Evolutionary conservation across 371 early-diverging fungal genomes (phyloP).

Genomic region (Actinomortierella ambigua): DNA sequence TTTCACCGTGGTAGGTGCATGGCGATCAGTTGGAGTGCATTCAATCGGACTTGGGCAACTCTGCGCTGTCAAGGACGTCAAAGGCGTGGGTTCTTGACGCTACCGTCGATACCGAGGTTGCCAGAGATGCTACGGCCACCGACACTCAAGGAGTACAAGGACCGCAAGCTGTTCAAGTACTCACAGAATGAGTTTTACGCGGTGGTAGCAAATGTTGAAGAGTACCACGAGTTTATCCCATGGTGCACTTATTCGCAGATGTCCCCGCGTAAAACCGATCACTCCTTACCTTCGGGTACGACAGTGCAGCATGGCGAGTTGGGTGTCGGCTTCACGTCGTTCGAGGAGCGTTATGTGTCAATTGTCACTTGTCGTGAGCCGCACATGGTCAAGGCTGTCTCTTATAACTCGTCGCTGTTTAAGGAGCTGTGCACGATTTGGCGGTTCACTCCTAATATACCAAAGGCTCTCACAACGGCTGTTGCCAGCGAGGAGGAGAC

Average conservation of each 20-base stretch:
- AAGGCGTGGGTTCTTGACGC: slow-evolving; percentile 14
- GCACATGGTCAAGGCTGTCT: slow-evolving; percentile 64
- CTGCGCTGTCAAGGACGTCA: no score
- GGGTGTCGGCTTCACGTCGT: slow-evolving; percentile 74
- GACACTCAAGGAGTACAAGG: slow-evolving; percentile 27
- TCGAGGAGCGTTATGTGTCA: slow-evolving; percentile 79
- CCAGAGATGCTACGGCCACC: slow-evolving; percentile 24
- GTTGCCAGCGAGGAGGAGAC: slow-evolving; percentile 25
- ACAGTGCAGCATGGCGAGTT: slow-evolving; percentile 70
- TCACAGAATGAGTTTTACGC: slow-evolving; percentile 76
- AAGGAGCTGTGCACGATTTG: slow-evolving; percentile 71
- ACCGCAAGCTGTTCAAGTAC: slow-evolving; percentile 50
- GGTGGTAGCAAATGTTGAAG: slow-evolving; percentile 76
- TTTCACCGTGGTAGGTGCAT: no score
- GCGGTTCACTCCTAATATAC: slow-evolving; percentile 63
- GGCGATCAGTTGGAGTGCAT: no score
- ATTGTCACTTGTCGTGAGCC: slow-evolving; percentile 71
- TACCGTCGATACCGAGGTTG: slow-evolving; percentile 28
- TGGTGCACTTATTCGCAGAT: slow-evolving; percentile 75
- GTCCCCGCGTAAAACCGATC: slow-evolving; percentile 40
- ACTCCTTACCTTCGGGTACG: slow-evolving; percentile 1
- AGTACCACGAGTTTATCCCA: slow-evolving; percentile 79
- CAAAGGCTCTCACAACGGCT: slow-evolving; percentile 27
- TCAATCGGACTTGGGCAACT: no score
- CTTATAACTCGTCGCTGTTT: slow-evolving; percentile 71